Percentiles rank a stretch among this genome's conserved stretches.
phyloP scores from a whole-genome alignment of 2,329 filamentous ascomycete species.

The Aspergillus fumigatus region DNA sequence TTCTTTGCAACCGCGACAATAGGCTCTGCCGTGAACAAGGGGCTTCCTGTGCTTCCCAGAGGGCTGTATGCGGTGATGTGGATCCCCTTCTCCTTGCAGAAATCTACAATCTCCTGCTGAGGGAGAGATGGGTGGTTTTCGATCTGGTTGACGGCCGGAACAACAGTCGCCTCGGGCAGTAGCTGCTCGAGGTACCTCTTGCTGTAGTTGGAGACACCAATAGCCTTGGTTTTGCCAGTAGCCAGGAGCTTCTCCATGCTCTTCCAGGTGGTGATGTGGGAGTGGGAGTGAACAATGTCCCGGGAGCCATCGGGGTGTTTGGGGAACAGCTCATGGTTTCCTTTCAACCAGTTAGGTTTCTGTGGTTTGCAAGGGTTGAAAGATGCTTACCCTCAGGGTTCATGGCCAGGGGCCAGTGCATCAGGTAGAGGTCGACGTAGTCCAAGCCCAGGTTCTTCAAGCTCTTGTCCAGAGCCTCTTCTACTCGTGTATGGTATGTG shows the following conservation, averaged over 20 bases:
- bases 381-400: slow-evolving; percentile 61
- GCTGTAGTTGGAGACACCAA: slow-evolving; percentile 59
- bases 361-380: neutral
- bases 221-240: slow-evolving; percentile 52
- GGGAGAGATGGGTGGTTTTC: slow-evolving; percentile 71
- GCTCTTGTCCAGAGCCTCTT: slow-evolving; percentile 67
- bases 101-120: slow-evolving; percentile 50
- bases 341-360: slow-evolving; percentile 9
- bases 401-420: slow-evolving; percentile 79
- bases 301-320: slow-evolving; percentile 68
- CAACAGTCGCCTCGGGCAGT: slow-evolving; percentile 53
- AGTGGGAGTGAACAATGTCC: slow-evolving; percentile 65
- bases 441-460: slow-evolving; percentile 69
- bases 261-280: slow-evolving; percentile 73
- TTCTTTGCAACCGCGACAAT: slow-evolving; percentile 40
- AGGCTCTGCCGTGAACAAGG: slow-evolving; percentile 38
- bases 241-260: slow-evolving; percentile 58
- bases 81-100: slow-evolving; percentile 48
- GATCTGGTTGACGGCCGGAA: slow-evolving; percentile 73
- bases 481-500: slow-evolving; percentile 67
- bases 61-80: slow-evolving; percentile 51
- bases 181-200: slow-evolving; percentile 52
- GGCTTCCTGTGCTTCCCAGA: slow-evolving; percentile 40
- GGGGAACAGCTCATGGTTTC: slow-evolving; percentile 55
- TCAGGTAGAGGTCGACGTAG: slow-evolving; percentile 75